Percentiles rank a stretch among this genome's conserved stretches.
Conservation (phyloP, 257 asterid genomes). For the Paulownia fortunei region DNA sequence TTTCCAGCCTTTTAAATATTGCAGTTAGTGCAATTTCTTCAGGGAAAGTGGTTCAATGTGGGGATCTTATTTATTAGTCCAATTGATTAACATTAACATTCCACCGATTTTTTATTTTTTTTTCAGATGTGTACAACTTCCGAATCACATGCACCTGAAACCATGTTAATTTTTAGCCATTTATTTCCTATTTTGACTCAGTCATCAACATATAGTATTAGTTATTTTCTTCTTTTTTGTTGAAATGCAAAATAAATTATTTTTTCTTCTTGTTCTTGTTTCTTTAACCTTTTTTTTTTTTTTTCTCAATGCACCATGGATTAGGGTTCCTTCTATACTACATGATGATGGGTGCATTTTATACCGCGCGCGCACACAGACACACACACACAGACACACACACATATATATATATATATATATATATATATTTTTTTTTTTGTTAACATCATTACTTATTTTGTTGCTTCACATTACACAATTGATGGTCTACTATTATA, state of each 20-base stretch:
- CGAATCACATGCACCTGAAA: slow-evolving; percentile 24
- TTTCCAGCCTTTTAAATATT: slow-evolving; percentile 25
- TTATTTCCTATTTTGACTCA: neutral
- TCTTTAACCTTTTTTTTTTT: neutral
- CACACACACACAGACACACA: no score
- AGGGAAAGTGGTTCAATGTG: slow-evolving; percentile 25
- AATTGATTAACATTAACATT: slow-evolving; percentile 28
- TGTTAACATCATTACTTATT: no score
- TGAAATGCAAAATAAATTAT: no score
- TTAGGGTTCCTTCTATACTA: no score
- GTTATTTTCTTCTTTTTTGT: no score
- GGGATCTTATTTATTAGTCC: slow-evolving; percentile 30
- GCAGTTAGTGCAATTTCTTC: slow-evolving; percentile 21
- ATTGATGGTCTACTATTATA: no score
- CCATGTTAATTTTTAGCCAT: neutral
- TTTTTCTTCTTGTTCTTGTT: neutral
- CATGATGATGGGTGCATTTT: no score
- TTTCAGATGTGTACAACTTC: slow-evolving; percentile 9
- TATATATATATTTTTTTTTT: no score
- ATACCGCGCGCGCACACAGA: no score
- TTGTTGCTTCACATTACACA: no score
- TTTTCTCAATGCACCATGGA: no score
- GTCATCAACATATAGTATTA: neutral
- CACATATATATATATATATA: no score
- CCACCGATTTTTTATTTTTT: slow-evolving; percentile 23